These are phyloP conservation scores for Camelina hispida DNA, from an alignment of 345 rosid species.

Conservation along the genomic window DNA sequence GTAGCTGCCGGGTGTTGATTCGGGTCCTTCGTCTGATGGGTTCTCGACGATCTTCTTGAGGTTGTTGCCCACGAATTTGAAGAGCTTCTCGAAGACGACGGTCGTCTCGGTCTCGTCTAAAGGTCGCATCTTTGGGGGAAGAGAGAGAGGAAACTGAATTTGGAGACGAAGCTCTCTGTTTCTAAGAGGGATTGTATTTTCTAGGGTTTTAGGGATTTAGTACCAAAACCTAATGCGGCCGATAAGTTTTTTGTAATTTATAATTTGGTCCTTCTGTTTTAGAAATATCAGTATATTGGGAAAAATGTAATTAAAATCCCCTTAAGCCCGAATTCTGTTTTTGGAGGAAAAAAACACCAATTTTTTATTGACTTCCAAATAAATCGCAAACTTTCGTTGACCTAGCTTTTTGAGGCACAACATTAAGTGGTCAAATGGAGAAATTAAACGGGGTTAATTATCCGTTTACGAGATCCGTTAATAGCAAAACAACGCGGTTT, in stretches of 20 bases:
- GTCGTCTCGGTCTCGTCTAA: conserved; percentile 89
- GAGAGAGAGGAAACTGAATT: neutral
- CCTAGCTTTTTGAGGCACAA: no score
- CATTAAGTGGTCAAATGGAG: no score
- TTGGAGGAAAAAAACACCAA: no score
- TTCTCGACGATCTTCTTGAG: conserved; percentile 90
- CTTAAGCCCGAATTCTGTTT: no score
- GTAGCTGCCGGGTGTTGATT: conserved; percentile 68
- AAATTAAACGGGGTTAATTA: no score
- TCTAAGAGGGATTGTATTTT: conserved; percentile 18
- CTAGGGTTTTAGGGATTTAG: conserved; percentile 38
- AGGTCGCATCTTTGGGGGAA: conserved; percentile 59
- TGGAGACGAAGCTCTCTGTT: conserved; percentile 7
- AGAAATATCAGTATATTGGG: no score
- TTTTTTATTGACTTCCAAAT: no score
- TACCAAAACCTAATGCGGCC: conserved; percentile 33
- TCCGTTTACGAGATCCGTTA: no score
- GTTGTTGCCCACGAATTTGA: conserved; percentile 82
- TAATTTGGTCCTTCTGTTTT: conserved; percentile 15
- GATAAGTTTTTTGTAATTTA: neutral
- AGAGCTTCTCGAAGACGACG: conserved; percentile 82
- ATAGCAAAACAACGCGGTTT: no score
- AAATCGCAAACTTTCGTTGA: no score
- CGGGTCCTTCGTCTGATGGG: conserved; percentile 89
- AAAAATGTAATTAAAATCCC: no score